Percentiles rank a stretch among this genome's conserved stretches.
These are phyloP conservation scores for Xylaria sp. DNA, from an alignment of 495 filamentous ascomycete genomes.

Conservation along the genomic window DNA sequence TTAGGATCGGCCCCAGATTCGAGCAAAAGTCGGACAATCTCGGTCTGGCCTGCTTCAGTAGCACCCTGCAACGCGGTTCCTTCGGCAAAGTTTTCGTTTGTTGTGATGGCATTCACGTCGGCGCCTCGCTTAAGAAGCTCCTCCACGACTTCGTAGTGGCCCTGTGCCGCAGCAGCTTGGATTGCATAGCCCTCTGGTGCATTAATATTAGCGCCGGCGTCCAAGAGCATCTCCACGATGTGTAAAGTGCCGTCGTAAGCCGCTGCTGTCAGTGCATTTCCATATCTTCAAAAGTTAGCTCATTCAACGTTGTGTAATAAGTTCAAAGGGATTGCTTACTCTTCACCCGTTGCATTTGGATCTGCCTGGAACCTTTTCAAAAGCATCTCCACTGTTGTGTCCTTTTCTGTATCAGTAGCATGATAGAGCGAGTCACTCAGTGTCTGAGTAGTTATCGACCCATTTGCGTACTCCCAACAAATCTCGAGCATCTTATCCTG, in stretches of 20 bases:
- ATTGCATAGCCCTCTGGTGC: constrained; percentile 41
- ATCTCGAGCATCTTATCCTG: constrained; percentile 39
- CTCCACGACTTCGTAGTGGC: constrained; percentile 42
- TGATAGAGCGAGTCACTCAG: constrained; percentile 40
- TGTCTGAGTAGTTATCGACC: constrained; percentile 31
- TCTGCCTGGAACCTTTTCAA: constrained; percentile 36
- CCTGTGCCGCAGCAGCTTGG: constrained; percentile 41
- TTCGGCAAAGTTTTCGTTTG: constrained; percentile 35
- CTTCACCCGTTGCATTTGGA: constrained; percentile 41
- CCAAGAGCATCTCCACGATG: constrained; percentile 39
- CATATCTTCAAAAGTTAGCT: constrained; percentile 37
- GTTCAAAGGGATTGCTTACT: constrained; percentile 31
- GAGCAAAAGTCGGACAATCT: constrained; percentile 43
- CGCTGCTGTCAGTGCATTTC: constrained; percentile 41
- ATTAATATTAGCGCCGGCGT: constrained; percentile 39
- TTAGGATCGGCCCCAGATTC: constrained; percentile 41
- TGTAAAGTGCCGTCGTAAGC: constrained; percentile 40
- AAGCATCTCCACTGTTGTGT: constrained; percentile 38
- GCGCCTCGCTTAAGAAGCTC: constrained; percentile 42
- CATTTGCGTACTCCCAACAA: constrained; percentile 36
- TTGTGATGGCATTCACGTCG: constrained; percentile 40
- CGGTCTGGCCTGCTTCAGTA: constrained; percentile 34
- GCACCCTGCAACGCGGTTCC: constrained; percentile 45
- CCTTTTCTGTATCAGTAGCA: constrained; percentile 42
- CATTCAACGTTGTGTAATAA: not conserved